Evolutionary conservation across 1,139 yeast species (phyloP), one percentile per base, ranked within the genome.

Genomic region (Pichia sp.): DNA sequence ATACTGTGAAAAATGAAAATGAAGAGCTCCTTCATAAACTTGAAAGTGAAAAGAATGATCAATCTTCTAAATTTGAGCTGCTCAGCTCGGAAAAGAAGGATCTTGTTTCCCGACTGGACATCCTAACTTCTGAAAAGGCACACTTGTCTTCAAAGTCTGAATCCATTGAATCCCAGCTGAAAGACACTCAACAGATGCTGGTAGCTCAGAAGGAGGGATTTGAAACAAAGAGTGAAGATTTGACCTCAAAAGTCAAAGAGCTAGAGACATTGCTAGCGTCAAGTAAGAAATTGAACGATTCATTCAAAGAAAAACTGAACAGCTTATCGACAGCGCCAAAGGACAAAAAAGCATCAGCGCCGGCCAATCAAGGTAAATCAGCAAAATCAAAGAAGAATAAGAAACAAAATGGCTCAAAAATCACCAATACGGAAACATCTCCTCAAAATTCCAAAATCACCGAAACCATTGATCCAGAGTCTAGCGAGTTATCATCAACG

Each of bases 231-330:
- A 10, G 5, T 27, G 11, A 27, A 36, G 29, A 27, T 26, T 27
- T 36, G 27, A 36, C 3, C 5, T 7, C 44, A 23, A 44, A 49
- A 36, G 39, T 54, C 10, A 27, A 27, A 3, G 52, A n/a, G 23
- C 27, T 23, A n/a, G 49, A 52, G 38, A 44, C 51, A 6, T 47
- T 59, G 3, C 34, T 56, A 10, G 52, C 49, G 10, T 56, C 61
- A 0, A 39, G 49, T 8, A 44, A 49, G 11, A 57, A 53, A 34
- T 40, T 60, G 33, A 47, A 49, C 28, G 54, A 52, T 37, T 43
- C 54, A 23, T 60, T 57, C 40, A 60, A 56, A 35, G 55, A 56
- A 7, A 58, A 55, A 40, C 49, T 57, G 1, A 46, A 51, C 3
- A 29, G 49, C 5, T 44, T 58, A 32, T 48, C 49, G 16, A 52